Evolutionary conservation across 2,329 filamentous ascomycete genomes (phyloP).

Genomic region (Aspergillus sp.): DNA sequence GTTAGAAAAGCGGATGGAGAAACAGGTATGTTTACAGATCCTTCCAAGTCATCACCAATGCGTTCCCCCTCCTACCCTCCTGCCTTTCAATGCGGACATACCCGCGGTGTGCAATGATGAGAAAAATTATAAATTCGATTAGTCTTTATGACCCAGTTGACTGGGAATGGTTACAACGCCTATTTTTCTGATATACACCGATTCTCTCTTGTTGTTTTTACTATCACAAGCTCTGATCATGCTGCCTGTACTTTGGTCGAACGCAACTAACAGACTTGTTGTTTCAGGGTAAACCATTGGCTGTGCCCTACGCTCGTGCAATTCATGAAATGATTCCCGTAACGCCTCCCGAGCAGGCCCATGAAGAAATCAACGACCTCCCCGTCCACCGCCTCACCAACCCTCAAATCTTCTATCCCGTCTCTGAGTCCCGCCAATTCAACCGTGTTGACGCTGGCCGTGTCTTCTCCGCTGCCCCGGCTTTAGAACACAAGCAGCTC

Average conservation of each 20-base stretch:
- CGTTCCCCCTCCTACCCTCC: neutral
- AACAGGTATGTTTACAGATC: constrained; percentile 63
- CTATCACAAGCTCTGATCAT: neutral
- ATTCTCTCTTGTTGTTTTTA: neutral
- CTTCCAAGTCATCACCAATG: constrained; percentile 5
- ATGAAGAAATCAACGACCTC: constrained; percentile 67
- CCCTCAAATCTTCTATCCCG: constrained; percentile 62
- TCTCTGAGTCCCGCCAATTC: constrained; percentile 64
- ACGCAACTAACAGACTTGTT: constrained; percentile 1
- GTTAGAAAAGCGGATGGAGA: constrained; percentile 75
- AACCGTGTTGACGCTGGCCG: constrained; percentile 66
- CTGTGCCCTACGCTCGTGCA: constrained; percentile 73
- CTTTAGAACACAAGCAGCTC: constrained; percentile 30
- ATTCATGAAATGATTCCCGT: constrained; percentile 78
- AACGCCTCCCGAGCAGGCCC: constrained; percentile 49
- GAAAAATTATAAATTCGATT: constrained; percentile 83
- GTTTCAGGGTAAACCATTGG: constrained; percentile 67
- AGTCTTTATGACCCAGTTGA: constrained; percentile 91
- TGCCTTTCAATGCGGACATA: neutral
- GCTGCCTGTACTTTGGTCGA: neutral
- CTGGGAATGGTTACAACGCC: constrained; percentile 64
- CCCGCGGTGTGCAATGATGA: constrained; percentile 60
- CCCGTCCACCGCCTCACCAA: constrained; percentile 58
- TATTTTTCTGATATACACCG: constrained; percentile 15
- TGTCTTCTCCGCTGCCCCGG: constrained; percentile 55